Evolutionary conservation across 2,329 filamentous ascomycete genomes (phyloP).

Genomic region (Dactylellina parvicollis): DNA sequence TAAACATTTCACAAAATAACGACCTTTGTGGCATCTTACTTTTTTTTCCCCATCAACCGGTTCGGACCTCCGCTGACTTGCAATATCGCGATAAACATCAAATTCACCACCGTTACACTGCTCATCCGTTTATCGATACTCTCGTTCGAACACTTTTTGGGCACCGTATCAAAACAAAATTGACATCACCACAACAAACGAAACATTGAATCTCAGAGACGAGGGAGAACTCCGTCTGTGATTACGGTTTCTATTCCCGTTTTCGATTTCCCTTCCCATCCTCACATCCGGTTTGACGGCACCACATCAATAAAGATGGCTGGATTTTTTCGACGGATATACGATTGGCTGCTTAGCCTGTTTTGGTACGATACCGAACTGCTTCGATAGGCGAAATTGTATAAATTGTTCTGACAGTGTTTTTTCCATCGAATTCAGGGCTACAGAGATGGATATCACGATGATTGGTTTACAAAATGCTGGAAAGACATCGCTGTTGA

Average conservation of each 20-base stretch:
- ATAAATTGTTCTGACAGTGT: conserved; percentile 54
- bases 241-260: conserved; percentile 30
- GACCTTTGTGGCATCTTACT: conserved; percentile 8
- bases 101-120: neutral
- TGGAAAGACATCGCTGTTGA: conserved; percentile 92
- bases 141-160: neutral
- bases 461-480: conserved; percentile 99
- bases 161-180: conserved; percentile 18
- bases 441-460: conserved; percentile 99
- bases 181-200: conserved; percentile 7
- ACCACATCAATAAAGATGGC: conserved; percentile 72
- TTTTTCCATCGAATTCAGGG: conserved; percentile 69
- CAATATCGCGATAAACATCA: neutral
- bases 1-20: conserved; percentile 5
- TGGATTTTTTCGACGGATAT: conserved; percentile 89
- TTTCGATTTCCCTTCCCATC: conserved; percentile 27
- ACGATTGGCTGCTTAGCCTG: conserved; percentile 96
- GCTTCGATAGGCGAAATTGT: conserved; percentile 31
- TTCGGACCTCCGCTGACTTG: neutral
- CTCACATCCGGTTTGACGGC: conserved; percentile 42
- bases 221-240: conserved; percentile 36
- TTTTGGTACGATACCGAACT: conserved; percentile 78
- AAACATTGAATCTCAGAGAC: conserved; percentile 1
- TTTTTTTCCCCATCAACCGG: no score
- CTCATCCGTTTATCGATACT: neutral